Conservation (phyloP, 164 flowering plant genomes). For the Santalum album region DNA sequence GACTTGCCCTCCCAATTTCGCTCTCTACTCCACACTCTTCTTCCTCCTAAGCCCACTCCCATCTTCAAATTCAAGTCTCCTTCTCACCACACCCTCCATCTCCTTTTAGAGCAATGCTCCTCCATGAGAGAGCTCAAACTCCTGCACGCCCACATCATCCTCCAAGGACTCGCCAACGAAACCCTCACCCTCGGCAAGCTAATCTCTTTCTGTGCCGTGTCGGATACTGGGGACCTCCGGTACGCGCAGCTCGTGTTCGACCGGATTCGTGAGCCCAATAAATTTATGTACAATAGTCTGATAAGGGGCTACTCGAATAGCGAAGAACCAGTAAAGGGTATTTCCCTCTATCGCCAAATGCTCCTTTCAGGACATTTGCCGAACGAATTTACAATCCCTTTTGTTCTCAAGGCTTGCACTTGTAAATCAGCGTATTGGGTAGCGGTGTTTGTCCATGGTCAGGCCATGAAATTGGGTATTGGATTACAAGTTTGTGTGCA, state of each 20-base stretch:
- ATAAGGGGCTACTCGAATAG: conserved; percentile 32
- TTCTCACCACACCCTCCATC: conserved; percentile 12
- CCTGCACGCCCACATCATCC: conserved; percentile 27
- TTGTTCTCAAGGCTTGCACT: conserved; percentile 45
- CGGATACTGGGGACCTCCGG: conserved; percentile 13
- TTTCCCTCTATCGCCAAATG: conserved; percentile 30
- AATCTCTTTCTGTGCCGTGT: conserved; percentile 23
- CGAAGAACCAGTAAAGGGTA: conserved; percentile 18
- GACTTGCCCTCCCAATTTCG: neutral
- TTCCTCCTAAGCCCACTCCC: neutral
- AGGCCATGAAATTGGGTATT: conserved; percentile 30
- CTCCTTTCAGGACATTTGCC: conserved; percentile 22
- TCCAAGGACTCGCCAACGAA: conserved; percentile 14
- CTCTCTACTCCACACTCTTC: neutral
- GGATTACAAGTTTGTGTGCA: conserved; percentile 33
- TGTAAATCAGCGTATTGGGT: conserved; percentile 13
- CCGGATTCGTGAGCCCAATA: conserved; percentile 21
- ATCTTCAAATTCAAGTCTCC: conserved; percentile 1
- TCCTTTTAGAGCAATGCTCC: conserved; percentile 20
- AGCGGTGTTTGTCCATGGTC: conserved; percentile 27
- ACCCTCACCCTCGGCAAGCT: conserved; percentile 18
- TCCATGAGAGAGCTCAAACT: conserved; percentile 22
- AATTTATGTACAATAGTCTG: conserved; percentile 33
- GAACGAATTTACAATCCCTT: conserved; percentile 48
- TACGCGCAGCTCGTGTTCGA: conserved; percentile 29